A percentile compares a stretch with the other conserved stretches of the same genome.
These are phyloP conservation scores for Kwoniella bestiolae DNA, from an alignment of 768 basidiomycete species.

Conservation along the genomic window DNA sequence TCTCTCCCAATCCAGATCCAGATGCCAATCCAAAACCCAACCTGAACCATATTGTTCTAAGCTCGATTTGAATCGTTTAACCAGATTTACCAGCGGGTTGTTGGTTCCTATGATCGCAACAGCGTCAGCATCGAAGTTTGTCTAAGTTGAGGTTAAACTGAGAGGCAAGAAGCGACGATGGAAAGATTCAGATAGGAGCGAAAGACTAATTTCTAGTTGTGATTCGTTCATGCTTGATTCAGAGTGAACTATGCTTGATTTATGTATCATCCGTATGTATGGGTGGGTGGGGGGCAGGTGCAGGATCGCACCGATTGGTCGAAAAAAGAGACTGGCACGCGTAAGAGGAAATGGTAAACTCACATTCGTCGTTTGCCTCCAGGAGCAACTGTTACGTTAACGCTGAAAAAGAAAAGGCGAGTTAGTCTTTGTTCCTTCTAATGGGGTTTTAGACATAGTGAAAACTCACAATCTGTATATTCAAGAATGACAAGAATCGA, in stretches of 20 bases:
- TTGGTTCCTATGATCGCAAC: constrained; percentile 49
- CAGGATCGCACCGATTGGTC: neutral
- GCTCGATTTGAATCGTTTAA: constrained; percentile 33
- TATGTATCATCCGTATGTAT: constrained; percentile 49
- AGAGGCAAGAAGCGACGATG: constrained; percentile 1
- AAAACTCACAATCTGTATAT: constrained; percentile 19
- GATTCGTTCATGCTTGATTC: constrained; percentile 71
- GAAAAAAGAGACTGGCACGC: too few relatives aligned
- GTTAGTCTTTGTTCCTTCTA: constrained; percentile 8
- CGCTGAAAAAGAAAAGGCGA: constrained; percentile 62
- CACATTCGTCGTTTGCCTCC: constrained; percentile 96
- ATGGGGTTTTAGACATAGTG: too few relatives aligned
- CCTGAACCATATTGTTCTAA: constrained; percentile 4
- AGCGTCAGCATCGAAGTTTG: constrained; percentile 31
- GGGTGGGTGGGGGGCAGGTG: constrained; percentile 11
- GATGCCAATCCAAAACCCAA: constrained; percentile 3
- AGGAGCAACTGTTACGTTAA: constrained; percentile 86
- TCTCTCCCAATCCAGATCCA: constrained; percentile 6
- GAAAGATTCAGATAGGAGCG: constrained; percentile 91
- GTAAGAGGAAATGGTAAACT: constrained; percentile 60
- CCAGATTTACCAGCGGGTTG: constrained; percentile 58
- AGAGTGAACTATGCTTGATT: constrained; percentile 92
- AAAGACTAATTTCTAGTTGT: constrained; percentile 85
- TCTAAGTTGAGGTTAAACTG: too few relatives aligned
- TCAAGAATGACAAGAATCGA: neutral